These are phyloP conservation scores for Oldenlandia corymbosa DNA, from an alignment of 257 asterid genomes.

Conservation along the genomic window DNA sequence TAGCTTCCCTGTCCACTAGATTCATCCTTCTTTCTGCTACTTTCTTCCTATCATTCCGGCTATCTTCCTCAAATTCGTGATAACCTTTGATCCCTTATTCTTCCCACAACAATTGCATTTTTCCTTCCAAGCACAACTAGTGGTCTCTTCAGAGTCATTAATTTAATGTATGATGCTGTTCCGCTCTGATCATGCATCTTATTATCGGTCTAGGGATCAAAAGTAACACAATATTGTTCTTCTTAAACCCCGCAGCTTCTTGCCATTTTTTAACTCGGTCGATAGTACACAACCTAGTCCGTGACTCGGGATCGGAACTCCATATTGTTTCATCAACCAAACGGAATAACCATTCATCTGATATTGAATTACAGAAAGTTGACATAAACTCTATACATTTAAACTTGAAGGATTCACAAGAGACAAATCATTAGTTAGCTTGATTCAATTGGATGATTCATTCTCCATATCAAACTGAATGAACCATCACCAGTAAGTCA, in stretches of 20 bases:
- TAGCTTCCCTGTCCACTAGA: no score
- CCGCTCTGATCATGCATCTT: conserved; percentile 33
- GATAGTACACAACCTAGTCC: conserved; percentile 45
- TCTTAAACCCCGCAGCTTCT: conserved; percentile 37
- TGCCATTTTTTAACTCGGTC: conserved; percentile 18
- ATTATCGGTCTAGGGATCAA: conserved; percentile 23
- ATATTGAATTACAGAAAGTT: conserved; percentile 32
- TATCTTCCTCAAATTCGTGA: no score
- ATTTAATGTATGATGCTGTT: conserved; percentile 33
- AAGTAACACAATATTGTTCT: conserved; percentile 36
- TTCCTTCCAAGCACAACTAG: conserved; percentile 34
- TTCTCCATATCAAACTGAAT: conserved; percentile 26
- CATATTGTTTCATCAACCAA: conserved; percentile 59
- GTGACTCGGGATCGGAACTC: conserved; percentile 40
- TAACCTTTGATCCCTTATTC: no score
- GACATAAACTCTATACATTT: conserved; percentile 14
- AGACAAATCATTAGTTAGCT: conserved; percentile 36
- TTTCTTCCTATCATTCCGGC: no score
- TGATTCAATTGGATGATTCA: conserved; percentile 39
- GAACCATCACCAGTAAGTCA: background rate
- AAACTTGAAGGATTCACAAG: conserved; percentile 15
- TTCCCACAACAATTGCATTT: conserved; percentile 13
- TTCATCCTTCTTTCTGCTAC: no score
- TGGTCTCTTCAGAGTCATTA: conserved; percentile 37
- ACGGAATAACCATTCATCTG: conserved; percentile 22